Conservation (phyloP, 192 early-diverging fungal genomes). For the Entomortierella chlamydospora region DNA sequence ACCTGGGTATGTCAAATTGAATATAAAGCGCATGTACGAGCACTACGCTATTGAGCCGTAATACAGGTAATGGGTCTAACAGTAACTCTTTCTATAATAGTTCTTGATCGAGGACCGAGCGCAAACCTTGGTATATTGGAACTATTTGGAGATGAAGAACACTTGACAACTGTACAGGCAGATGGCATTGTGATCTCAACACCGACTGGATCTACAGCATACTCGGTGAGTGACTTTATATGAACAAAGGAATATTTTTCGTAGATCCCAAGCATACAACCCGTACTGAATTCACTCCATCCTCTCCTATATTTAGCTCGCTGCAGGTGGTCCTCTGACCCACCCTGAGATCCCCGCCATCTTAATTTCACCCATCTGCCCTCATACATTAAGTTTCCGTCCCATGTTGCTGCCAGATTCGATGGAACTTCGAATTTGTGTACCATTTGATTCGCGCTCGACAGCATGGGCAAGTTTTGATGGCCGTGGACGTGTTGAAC, state of each 20-base stretch:
- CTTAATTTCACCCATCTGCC: constrained; percentile 92
- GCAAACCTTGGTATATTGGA: constrained; percentile 91
- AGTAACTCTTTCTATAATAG: constrained; percentile 35
- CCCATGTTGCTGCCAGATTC: constrained; percentile 97
- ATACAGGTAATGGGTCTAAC: not conserved
- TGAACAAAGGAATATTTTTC: not conserved
- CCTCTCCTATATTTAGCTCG: constrained; percentile 61
- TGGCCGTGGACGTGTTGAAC: constrained; percentile 90
- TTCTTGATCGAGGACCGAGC: constrained; percentile 93
- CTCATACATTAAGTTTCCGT: constrained; percentile 93
- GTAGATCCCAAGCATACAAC: not conserved
- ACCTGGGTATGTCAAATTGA: constrained; percentile 61
- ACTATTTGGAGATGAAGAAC: constrained; percentile 86
- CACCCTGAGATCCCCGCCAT: constrained; percentile 96
- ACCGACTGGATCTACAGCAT: constrained; percentile 93
- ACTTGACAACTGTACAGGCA: constrained; percentile 95
- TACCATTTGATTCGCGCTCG: constrained; percentile 84
- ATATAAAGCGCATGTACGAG: too few species aligned
- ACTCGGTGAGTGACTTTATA: constrained; percentile 69
- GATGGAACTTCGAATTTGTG: constrained; percentile 88
- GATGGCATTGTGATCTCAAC: constrained; percentile 96
- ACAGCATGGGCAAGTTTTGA: constrained; percentile 97
- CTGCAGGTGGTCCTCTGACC: constrained; percentile 95
- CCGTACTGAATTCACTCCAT: not conserved
- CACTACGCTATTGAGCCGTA: too few species aligned